These are phyloP conservation scores for Aspergillus tanneri DNA, from an alignment of 2,329 filamentous ascomycete genomes.

Conservation along the genomic window DNA sequence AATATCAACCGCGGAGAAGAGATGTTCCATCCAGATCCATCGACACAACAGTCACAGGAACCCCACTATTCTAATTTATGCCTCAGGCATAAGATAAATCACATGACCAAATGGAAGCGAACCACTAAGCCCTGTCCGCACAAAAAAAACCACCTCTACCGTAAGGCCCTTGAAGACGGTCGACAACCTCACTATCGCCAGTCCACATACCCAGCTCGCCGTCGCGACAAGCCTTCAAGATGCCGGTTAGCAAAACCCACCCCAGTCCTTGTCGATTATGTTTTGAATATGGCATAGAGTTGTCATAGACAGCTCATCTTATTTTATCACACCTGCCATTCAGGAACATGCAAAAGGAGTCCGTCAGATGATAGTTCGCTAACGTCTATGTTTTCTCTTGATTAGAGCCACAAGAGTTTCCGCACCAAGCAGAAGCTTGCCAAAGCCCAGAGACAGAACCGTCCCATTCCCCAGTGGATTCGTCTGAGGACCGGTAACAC, in stretches of 20 bases:
- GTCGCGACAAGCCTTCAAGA: constrained; percentile 51
- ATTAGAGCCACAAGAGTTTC: constrained; percentile 98
- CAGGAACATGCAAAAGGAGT: too few species aligned
- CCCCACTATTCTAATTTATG: too few species aligned
- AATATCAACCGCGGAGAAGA: too few species aligned
- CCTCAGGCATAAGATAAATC: constrained; percentile 26
- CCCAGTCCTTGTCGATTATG: not conserved
- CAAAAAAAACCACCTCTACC: constrained; percentile 37
- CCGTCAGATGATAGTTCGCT: too few species aligned
- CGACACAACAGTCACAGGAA: too few species aligned
- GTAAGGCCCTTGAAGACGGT: constrained; percentile 30
- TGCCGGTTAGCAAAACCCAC: constrained; percentile 50
- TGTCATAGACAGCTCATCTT: too few species aligned
- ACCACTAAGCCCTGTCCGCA: constrained; percentile 43
- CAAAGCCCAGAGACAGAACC: constrained; percentile 99
- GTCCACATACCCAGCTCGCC: constrained; percentile 41
- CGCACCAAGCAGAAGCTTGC: constrained; percentile 99
- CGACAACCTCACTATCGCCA: constrained; percentile 35
- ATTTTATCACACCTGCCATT: too few species aligned
- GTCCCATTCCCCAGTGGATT: constrained; percentile 99
- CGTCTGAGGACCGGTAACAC: constrained; percentile 97
- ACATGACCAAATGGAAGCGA: constrained; percentile 41
- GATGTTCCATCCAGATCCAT: too few species aligned
- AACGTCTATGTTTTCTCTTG: constrained; percentile 8
- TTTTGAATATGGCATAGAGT: not conserved